Evolutionary conservation across 2,329 filamentous ascomycete species (phyloP), one percentile per base, ranked within the genome.

Genomic region (Teratosphaeriaceae sp.): DNA sequence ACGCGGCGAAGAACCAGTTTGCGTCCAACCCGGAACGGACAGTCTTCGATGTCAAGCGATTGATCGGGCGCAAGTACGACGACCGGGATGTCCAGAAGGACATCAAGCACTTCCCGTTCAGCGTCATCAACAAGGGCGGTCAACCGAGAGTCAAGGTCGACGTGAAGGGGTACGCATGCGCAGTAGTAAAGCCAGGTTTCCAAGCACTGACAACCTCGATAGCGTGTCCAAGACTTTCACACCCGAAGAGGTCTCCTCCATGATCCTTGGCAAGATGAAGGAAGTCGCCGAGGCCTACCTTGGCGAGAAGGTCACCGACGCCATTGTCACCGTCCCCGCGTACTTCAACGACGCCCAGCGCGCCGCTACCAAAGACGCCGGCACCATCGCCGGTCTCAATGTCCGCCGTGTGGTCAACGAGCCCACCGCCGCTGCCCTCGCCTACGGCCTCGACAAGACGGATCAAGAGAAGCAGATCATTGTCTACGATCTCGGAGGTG

Each of bases 311-410:
- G 75, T 94, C 63, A 90, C 92, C 79, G 96, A 97, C 67, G 90
- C 88, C 58, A 90, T 97, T 51, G 90, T 97, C 58, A 97, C 90
- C 49, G 90, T 96, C 37, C 90, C 90, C 52, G 90, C 90, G 61
- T 97, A 97, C 78, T 97, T 97, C 80, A 97, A 96, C 73, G 90
- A 97, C 72, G 90, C 87, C 45, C 90, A 97, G 74, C 87, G 90
- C 73, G 90, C 96, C 74, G 88, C 88, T 59, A 97, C 90, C 71
- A 97, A 96, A 80, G 89, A 97, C 66, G 90, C 90, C 53, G 90
- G 90, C 72, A 88, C 94, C 68, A 97, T 97, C 62, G 80, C 90
- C 59, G 90, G 90, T 66, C 80, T 97, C 43, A 95, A 96, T 68
- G 90, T 97, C 57, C 85, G 96, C 60, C 89, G 90, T 80, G 88